A percentile compares a stretch with the other conserved stretches of the same genome.
phyloP scores from a whole-genome alignment of 768 basidiomycete genomes.

The Brasilioporus rufonigricans region DNA sequence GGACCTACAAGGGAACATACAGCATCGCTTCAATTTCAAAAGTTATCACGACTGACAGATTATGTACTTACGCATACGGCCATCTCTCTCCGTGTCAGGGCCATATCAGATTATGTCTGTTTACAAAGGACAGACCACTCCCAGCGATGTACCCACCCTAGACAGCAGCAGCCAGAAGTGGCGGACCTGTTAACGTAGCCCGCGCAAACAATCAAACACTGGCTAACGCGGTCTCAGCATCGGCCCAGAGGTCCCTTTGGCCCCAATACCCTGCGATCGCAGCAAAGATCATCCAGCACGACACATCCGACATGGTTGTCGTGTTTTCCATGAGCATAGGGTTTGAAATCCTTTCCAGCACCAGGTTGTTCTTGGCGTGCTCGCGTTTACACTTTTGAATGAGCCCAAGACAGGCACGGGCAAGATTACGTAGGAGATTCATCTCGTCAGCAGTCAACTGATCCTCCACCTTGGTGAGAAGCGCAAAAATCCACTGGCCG shows the following conservation, averaged over 20 bases:
- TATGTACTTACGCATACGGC: constrained; percentile 8
- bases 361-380: constrained; percentile 14
- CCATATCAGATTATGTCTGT: neutral
- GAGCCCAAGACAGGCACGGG: constrained; percentile 62
- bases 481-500: constrained; percentile 74
- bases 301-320: constrained; percentile 39
- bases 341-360: constrained; percentile 6
- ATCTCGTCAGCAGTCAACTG: constrained; percentile 73
- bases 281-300: constrained; percentile 75
- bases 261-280: constrained; percentile 69
- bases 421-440: constrained; percentile 70
- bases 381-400: constrained; percentile 34
- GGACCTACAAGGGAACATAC: neutral
- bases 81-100: neutral
- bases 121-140: constrained; percentile 9
- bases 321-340: constrained; percentile 6
- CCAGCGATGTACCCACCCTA: neutral
- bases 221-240: constrained; percentile 57
- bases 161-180: neutral
- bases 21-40: neutral
- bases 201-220: constrained; percentile 8
- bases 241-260: constrained; percentile 78
- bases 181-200: neutral
- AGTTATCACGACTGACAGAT: neutral
- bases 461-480: constrained; percentile 69